A percentile compares a stretch with the other conserved stretches of the same genome.
Evolutionary conservation across 169 alveolate genomes (phyloP).

Genomic region (Eimeria zaria): DNA sequence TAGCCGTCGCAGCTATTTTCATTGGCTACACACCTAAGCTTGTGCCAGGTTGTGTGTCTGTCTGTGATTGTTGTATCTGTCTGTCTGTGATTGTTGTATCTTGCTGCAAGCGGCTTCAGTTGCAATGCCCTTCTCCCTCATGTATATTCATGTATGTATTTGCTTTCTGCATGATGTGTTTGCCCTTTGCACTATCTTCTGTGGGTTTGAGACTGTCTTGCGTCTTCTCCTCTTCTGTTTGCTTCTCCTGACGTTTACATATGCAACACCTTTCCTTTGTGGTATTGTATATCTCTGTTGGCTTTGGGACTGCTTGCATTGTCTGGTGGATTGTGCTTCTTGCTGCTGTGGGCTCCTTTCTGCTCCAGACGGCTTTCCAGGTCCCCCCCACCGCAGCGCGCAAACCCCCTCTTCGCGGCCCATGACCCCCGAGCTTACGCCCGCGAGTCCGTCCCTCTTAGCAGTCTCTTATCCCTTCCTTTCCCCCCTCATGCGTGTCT

Average conservation of each 20-base stretch:
- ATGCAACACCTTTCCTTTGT: background rate
- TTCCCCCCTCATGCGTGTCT: background rate
- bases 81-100: background rate
- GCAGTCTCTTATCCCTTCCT: background rate
- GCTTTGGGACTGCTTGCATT: background rate
- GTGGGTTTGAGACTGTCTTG: background rate
- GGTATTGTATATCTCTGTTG: background rate
- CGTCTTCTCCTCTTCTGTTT: background rate
- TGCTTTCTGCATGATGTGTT: background rate
- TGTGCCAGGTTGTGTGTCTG: background rate
- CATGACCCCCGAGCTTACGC: conserved; percentile 43
- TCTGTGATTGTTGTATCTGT: background rate
- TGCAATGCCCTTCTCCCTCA: background rate
- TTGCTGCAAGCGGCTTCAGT: background rate
- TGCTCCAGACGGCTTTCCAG: conserved; percentile 12
- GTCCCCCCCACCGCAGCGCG: conserved; percentile 38
- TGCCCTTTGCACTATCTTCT: background rate
- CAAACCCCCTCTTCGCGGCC: conserved; percentile 64
- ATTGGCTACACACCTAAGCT: background rate
- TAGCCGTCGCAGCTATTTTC: background rate
- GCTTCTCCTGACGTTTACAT: background rate
- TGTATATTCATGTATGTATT: conserved; percentile 1
- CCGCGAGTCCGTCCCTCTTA: background rate
- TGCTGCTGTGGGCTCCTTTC: background rate
- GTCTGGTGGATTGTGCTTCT: background rate